Evolutionary conservation across 805 yeast genomes (phyloP), one percentile per base, ranked within the genome.

Genomic region (Kodamaea sagamina): DNA sequence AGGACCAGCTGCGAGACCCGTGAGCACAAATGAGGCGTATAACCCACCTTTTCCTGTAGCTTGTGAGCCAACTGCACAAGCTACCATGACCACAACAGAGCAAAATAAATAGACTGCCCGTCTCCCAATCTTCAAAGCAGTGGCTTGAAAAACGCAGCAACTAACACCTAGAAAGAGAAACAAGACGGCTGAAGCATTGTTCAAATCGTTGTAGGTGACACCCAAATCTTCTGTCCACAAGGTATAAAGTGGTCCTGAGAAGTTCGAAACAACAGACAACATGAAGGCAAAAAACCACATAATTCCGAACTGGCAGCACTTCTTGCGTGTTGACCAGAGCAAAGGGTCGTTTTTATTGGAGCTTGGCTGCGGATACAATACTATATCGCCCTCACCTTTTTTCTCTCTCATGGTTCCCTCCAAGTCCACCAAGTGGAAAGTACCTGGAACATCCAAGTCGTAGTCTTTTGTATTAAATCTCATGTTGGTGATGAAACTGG

Each of bases 151-250:
- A 29, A 62, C 42, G n/a, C 61, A 41, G 36, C 68, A 64, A 1
- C 71, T 71, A 7, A 65, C 25, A 6, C 68, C 83, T 28, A 77
- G 62, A 43, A 76, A 73, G 43, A 78, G 58, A 51, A 76, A 78
- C 58, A 72, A 63, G 44, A 74, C 64, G 22, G 81, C 83, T 10
- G 68, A 53, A 41, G 78, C 74, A 12, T 68, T 63, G 51, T 75
- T 75, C 45, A 78, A 60, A 37, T 75, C 63, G 11, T 52, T 52
- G 24, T 68, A 54, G 1, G 77, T 51, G 39, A 59, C 53, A 36
- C 58, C 39, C 40, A 67, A 61, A 4, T 54, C 60, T 6, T 45
- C 54, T 10, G 61, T 57, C 64, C 69, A 66, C 18, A 46, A 58
- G 1, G 58, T 58, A 58, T 64, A 70, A 26, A 63, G 58, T 0